Base-by-base conservation (phyloP, 2,329 filamentous ascomycete species). In the Cryoendolithus antarcticus region DNA sequence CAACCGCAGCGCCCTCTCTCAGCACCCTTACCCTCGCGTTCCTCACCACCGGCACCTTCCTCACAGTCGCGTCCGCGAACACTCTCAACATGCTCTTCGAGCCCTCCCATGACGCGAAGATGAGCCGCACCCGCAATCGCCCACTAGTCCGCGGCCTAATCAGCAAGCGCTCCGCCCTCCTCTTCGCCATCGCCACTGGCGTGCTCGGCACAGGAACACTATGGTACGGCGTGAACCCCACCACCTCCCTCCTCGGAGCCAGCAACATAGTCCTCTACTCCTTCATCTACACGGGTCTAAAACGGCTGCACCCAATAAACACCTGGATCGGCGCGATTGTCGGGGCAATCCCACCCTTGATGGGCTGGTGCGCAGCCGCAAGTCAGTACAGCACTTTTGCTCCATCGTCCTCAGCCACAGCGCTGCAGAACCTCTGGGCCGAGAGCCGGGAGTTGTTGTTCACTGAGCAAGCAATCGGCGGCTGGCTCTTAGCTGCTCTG, bases 61-160 rank as follows among this genome's bases (percentile, higher is more conserved):
- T 95, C 12, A 91, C 85, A 59, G 83, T 77, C n/a, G 86, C 88
- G 32, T 85, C 82, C 43, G 91, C 91, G 32, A 98, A 98, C 59
- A 77, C 91, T 2, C 70, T 96, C 48, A 98, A 98, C 62, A 98
- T 98, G 91, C 77, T 95, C 42, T 86, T 95, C 62, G 91, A 98
- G 62, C 83, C 80, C 7, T 71, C 79, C 43, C 88, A 88, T 56
- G 91, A 98, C 60, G 85, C 86, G 34, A 77, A 82, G 53, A 98
- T 98, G 91, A 79, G 75, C 29, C 77, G 91, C n/a, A 98, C 91
- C 2, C 75, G 85, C 21, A 95, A 95, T 51, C 68, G 91, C 4
- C 91, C 91, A 0, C 69, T 98, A 1, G 91, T 95, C 3, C 75
- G 91, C 35, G 77, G 77, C 6, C 74, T 98, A 1, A 69, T 98